Conservation (phyloP, 306 rosid genomes). For the Prinsepia uniflora region DNA sequence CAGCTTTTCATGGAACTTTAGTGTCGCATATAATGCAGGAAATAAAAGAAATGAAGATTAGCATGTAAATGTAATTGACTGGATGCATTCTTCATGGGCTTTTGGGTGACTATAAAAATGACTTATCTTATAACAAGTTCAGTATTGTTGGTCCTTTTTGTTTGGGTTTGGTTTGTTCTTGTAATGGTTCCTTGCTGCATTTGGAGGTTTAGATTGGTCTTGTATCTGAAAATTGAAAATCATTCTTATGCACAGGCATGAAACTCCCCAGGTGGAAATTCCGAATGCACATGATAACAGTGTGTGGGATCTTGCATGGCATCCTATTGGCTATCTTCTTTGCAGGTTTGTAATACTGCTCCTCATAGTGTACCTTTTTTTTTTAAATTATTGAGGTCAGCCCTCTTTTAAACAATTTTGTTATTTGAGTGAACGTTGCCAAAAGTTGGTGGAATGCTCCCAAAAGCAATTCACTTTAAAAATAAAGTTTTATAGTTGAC, state of each 20-base stretch:
- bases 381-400: neutral
- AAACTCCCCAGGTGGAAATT: constrained; percentile 90
- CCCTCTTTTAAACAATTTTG: neutral
- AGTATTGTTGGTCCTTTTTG: neutral
- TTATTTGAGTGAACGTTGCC: neutral
- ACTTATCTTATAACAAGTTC: neutral
- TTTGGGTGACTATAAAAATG: neutral
- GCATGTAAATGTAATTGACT: neutral
- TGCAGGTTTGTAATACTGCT: constrained; percentile 59
- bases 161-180: no score
- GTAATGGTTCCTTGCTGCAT: neutral
- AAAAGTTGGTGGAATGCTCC: neutral
- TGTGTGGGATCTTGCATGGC: constrained; percentile 99
- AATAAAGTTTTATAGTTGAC: neutral
- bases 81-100: neutral
- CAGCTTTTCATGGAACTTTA: neutral
- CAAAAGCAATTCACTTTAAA: neutral
- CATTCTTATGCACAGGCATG: constrained; percentile 65
- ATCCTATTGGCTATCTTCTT: constrained; percentile 97
- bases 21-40: neutral
- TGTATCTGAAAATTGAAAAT: constrained; percentile 24
- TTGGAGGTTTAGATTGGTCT: neutral
- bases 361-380: neutral
- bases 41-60: neutral
- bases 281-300: constrained; percentile 80